phyloP scores from a whole-genome alignment of 1,139 yeast genomes.

The Candida gigantensis region DNA sequence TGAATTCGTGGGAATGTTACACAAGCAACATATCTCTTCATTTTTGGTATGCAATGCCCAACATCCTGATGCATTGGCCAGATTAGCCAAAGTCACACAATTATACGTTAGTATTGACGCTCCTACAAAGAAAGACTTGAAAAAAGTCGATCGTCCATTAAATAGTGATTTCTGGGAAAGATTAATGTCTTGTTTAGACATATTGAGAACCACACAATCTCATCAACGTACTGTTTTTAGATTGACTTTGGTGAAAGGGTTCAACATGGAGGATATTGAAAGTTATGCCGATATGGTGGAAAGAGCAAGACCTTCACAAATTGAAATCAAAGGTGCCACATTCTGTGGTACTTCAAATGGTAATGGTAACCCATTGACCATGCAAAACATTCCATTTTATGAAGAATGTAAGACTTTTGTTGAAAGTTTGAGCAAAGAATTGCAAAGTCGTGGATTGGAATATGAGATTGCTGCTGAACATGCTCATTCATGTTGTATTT shows the following conservation, averaged over 20 bases:
- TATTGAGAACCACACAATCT: slow-evolving; percentile 65
- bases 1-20: slow-evolving; percentile 78
- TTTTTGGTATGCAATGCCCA: slow-evolving; percentile 94
- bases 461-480: slow-evolving; percentile 94
- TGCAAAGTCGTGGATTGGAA: slow-evolving; percentile 60
- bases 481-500: slow-evolving; percentile 90
- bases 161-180: slow-evolving; percentile 94
- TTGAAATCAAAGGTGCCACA: slow-evolving; percentile 93
- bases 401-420: slow-evolving; percentile 86
- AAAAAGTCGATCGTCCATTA: slow-evolving; percentile 84
- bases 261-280: slow-evolving; percentile 77
- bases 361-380: slow-evolving; percentile 85
- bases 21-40: slow-evolving; percentile 74
- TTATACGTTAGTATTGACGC: slow-evolving; percentile 93
- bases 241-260: slow-evolving; percentile 87
- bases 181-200: slow-evolving; percentile 76
- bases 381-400: slow-evolving; percentile 94
- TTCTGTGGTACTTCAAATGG: slow-evolving; percentile 84
- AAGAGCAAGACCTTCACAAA: slow-evolving; percentile 80
- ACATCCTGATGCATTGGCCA: slow-evolving; percentile 81
- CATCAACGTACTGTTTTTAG: slow-evolving; percentile 92
- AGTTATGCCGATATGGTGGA: slow-evolving; percentile 91
- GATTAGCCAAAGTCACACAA: slow-evolving; percentile 78
- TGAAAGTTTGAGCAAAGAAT: slow-evolving; percentile 55
- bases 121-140: slow-evolving; percentile 75